A percentile compares a stretch with the other conserved stretches of the same genome.
phyloP scores from a whole-genome alignment of 179 eudicot species.

The Silene coronaria region DNA sequence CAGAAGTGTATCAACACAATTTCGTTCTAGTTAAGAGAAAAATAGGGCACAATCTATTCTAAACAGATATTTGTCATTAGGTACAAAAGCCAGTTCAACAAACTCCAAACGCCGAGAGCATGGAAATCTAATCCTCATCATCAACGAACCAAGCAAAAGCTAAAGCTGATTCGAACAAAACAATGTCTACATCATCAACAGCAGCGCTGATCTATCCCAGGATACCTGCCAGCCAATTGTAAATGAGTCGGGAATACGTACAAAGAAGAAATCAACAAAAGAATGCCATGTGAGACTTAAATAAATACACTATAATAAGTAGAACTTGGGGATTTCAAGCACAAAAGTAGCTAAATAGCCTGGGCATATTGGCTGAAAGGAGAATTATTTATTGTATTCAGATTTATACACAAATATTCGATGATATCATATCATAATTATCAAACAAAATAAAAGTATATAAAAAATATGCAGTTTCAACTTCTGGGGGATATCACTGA shows the following conservation, averaged over 20 bases:
- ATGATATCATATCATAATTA: too few relatives aligned
- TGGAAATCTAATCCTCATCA: neutral
- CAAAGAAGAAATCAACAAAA: too few relatives aligned
- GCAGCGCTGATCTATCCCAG: neutral
- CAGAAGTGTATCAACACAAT: neutral
- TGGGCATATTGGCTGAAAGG: too few relatives aligned
- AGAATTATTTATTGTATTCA: too few relatives aligned
- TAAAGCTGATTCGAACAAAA: neutral
- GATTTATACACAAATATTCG: too few relatives aligned
- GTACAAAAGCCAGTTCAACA: slow-evolving; percentile 7
- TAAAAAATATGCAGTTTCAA: too few relatives aligned
- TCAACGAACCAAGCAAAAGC: neutral
- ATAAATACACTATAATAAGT: too few relatives aligned
- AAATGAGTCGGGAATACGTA: neutral
- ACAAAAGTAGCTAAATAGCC: too few relatives aligned
- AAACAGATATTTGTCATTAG: neutral
- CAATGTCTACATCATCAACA: neutral
- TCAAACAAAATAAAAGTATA: too few relatives aligned
- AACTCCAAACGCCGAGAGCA: neutral
- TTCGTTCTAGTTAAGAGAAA: neutral
- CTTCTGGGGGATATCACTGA: too few relatives aligned
- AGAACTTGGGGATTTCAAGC: too few relatives aligned
- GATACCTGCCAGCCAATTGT: neutral
- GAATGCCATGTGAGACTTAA: too few relatives aligned
- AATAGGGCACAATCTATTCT: neutral